These are phyloP conservation scores for Thalassiosira hispida DNA, from an alignment of 352 stramenopile genomes.

Conservation along the genomic window DNA sequence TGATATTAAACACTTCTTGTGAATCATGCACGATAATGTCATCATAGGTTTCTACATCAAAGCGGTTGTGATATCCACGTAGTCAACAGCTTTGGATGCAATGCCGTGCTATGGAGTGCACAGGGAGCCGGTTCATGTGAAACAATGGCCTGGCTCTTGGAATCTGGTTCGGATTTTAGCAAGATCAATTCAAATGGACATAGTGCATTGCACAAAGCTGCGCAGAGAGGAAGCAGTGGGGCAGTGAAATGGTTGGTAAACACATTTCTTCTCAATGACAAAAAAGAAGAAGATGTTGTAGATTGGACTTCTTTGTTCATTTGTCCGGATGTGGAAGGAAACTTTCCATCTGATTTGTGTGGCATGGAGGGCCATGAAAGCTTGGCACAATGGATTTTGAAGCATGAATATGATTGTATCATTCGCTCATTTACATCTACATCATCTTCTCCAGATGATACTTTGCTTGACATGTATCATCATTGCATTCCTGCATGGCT, in stretches of 20 bases:
- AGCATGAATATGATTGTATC: constrained; percentile 48
- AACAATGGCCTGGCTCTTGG: constrained; percentile 67
- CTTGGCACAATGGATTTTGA: constrained; percentile 60
- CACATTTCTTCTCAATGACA: constrained; percentile 33
- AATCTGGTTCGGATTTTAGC: constrained; percentile 55
- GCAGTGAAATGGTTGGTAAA: constrained; percentile 70
- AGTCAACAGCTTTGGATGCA: constrained; percentile 79
- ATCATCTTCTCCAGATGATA: neutral
- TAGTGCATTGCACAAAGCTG: constrained; percentile 78
- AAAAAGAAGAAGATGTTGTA: constrained; percentile 10
- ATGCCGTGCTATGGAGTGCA: constrained; percentile 79
- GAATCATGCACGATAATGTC: neutral
- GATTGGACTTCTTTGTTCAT: constrained; percentile 52
- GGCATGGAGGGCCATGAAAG: constrained; percentile 76
- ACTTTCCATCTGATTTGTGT: constrained; percentile 80
- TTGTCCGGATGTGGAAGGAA: constrained; percentile 73
- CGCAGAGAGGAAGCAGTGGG: constrained; percentile 65
- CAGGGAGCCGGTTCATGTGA: constrained; percentile 60
- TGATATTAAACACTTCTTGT: constrained; percentile 6
- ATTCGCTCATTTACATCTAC: neutral
- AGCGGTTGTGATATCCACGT: constrained; percentile 60
- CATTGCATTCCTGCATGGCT: constrained; percentile 29
- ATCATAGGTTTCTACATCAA: constrained; percentile 50
- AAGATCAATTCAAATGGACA: constrained; percentile 80
- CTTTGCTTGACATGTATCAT: neutral